These are phyloP conservation scores for Rauvolfia tetraphylla DNA, from an alignment of 257 asterid genomes.

Conservation along the genomic window DNA sequence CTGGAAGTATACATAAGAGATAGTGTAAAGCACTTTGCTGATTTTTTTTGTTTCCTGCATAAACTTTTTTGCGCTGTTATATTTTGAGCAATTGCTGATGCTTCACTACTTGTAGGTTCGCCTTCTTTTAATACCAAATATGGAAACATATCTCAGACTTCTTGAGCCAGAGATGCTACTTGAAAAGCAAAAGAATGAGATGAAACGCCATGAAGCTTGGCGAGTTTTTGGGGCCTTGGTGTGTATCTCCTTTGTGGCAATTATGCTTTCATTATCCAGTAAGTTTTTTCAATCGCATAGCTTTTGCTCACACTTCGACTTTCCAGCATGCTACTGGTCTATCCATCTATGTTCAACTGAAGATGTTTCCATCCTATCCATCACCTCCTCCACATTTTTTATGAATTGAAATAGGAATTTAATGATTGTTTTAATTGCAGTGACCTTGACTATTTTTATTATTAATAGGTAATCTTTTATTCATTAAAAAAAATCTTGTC, in stretches of 20 bases:
- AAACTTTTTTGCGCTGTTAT: background rate
- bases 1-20: background rate
- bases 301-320: background rate
- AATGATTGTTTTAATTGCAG: no score
- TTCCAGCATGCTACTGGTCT: constrained; percentile 81
- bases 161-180: constrained; percentile 92
- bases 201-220: constrained; percentile 96
- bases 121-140: constrained; percentile 69
- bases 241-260: background rate
- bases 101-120: constrained; percentile 53
- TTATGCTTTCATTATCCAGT: constrained; percentile 32
- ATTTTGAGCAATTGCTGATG: constrained; percentile 7
- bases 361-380: constrained; percentile 61
- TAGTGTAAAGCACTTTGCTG: background rate
- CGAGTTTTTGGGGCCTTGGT: constrained; percentile 80
- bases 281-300: constrained; percentile 10
- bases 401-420: no score
- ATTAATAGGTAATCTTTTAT: no score
- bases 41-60: constrained; percentile 10
- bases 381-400: constrained; percentile 46
- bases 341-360: constrained; percentile 64
- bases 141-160: constrained; percentile 66
- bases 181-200: constrained; percentile 87
- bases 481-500: no score
- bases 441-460: no score